Conservation (phyloP, 805 yeast genomes). For the Gaillardinia entomophila region DNA sequence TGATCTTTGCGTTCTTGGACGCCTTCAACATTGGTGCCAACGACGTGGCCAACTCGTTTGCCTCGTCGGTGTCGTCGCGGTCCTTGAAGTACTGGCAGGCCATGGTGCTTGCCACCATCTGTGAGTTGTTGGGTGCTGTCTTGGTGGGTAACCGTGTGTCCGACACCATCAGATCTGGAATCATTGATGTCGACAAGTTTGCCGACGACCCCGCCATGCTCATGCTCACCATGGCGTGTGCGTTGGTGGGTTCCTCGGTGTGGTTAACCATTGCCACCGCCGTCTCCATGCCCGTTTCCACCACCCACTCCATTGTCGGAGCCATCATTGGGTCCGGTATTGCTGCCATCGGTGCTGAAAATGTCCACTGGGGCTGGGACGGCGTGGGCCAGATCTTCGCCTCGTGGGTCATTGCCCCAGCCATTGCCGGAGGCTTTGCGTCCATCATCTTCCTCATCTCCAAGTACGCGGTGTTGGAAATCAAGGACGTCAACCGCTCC, state of each 20-base stretch:
- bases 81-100: constrained; percentile 71
- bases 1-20: constrained; percentile 69
- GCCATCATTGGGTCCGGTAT: constrained; percentile 70
- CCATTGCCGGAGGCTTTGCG: constrained; percentile 60
- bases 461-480: constrained; percentile 57
- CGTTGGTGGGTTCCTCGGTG: constrained; percentile 63
- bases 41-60: constrained; percentile 77
- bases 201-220: constrained; percentile 59
- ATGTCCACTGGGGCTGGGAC: constrained; percentile 69
- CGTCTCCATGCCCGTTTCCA: constrained; percentile 73
- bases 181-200: constrained; percentile 48
- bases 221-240: constrained; percentile 72
- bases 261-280: constrained; percentile 67
- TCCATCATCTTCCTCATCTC: constrained; percentile 52
- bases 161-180: constrained; percentile 64
- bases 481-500: constrained; percentile 37
- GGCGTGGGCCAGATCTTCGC: constrained; percentile 72
- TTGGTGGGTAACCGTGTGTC: constrained; percentile 70
- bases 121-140: constrained; percentile 73
- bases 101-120: constrained; percentile 61
- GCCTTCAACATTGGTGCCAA: constrained; percentile 81
- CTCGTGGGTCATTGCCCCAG: constrained; percentile 77
- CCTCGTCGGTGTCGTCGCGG: constrained; percentile 69
- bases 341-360: constrained; percentile 60
- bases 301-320: constrained; percentile 76